Percentiles rank a stretch among this genome's conserved stretches.
Conservation (phyloP, 208 protist genomes). For the Acanthamoeba divionensis region DNA sequence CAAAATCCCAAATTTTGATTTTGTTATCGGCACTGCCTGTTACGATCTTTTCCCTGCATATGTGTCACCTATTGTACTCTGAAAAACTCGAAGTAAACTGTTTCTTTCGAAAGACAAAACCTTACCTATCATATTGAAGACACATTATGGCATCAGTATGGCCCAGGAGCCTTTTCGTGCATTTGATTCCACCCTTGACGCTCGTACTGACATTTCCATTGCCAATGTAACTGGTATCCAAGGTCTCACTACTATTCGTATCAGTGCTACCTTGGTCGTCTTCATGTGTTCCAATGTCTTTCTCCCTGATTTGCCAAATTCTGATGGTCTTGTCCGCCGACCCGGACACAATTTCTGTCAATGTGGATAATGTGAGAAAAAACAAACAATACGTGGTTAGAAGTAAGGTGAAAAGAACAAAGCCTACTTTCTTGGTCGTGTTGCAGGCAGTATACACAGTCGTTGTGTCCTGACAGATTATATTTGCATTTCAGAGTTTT, state of each 20-base stretch:
- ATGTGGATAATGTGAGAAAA: no score
- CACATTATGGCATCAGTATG: constrained; percentile 12
- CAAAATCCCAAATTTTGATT: constrained; percentile 16
- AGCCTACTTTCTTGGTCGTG: background rate
- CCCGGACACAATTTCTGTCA: background rate
- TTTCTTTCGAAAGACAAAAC: no score
- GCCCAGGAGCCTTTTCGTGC: background rate
- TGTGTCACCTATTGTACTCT: no score
- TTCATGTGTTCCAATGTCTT: no score
- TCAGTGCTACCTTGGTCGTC: no score
- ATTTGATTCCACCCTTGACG: background rate
- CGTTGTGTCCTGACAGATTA: background rate
- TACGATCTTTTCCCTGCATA: background rate
- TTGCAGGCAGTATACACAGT: constrained; percentile 27
- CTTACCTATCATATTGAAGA: constrained; percentile 34
- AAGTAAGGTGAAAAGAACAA: background rate
- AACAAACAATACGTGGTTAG: background rate
- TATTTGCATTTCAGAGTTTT: background rate
- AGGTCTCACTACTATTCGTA: no score
- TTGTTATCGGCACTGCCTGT: constrained; percentile 30
- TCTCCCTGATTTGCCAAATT: background rate
- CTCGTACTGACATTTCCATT: no score
- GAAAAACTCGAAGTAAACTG: no score
- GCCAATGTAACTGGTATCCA: no score
- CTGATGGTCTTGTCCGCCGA: background rate